A percentile compares a stretch with the other conserved stretches of the same genome.
Evolutionary conservation across 306 rosid species (phyloP).

Genomic region (Quercus dentata): DNA sequence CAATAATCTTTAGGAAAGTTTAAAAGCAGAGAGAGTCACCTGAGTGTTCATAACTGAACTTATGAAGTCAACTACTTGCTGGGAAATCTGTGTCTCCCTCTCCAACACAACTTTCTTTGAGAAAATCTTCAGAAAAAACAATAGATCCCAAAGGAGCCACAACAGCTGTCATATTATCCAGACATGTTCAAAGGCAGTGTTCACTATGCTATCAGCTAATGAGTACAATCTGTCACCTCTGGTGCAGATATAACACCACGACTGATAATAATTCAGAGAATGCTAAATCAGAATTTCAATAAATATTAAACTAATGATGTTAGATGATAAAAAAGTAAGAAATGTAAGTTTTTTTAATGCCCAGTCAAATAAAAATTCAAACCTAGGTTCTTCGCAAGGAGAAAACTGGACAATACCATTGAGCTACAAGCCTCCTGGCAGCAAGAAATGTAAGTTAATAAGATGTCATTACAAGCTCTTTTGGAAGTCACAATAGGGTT

Average conservation of each 20-base stretch:
- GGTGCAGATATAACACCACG: constrained; percentile 88
- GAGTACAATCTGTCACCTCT: constrained; percentile 83
- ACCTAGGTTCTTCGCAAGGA: no score
- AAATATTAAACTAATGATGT: background rate
- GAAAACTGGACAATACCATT: no score
- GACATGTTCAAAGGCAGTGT: constrained; percentile 63
- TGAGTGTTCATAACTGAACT: constrained; percentile 40
- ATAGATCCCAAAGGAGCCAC: constrained; percentile 70
- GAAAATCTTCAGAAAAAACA: constrained; percentile 30
- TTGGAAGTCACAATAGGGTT: background rate
- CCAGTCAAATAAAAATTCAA: no score
- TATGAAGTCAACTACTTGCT: constrained; percentile 29
- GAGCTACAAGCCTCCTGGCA: no score
- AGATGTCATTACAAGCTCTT: constrained; percentile 3
- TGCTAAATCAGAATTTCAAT: constrained; percentile 25
- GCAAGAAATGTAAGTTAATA: background rate
- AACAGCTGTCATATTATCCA: constrained; percentile 83
- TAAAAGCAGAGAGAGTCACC: constrained; percentile 43
- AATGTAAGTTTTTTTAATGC: no score
- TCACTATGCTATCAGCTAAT: constrained; percentile 54
- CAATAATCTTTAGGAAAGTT: background rate
- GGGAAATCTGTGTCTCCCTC: constrained; percentile 39
- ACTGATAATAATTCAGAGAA: constrained; percentile 37
- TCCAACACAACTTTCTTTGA: constrained; percentile 35
- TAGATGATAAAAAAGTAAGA: background rate